phyloP scores from a whole-genome alignment of 495 filamentous ascomycete species.

The Trichoderma orchidacearum region DNA sequence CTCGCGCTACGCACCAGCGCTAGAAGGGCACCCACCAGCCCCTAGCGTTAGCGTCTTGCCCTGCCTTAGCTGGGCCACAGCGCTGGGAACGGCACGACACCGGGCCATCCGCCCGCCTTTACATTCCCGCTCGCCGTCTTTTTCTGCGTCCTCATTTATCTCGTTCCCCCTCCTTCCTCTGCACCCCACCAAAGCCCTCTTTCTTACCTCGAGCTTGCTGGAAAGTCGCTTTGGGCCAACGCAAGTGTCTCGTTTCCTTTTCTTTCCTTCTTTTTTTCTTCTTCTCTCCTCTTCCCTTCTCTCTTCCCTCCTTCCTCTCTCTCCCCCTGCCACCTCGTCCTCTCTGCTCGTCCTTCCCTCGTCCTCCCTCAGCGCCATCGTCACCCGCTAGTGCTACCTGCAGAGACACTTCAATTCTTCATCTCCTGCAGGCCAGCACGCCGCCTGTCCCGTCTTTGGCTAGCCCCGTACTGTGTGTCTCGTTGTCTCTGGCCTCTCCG shows the following conservation, averaged over 20 bases:
- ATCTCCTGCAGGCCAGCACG: no score
- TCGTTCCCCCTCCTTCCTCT: background rate
- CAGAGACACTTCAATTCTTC: background rate
- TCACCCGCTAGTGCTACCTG: background rate
- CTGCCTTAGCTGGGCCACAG: conserved; percentile 1
- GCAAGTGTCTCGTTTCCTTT: background rate
- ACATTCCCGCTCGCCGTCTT: conserved; percentile 1
- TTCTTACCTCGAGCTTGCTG: background rate
- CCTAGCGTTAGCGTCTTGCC: background rate
- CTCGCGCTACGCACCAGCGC: background rate
- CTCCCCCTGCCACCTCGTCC: background rate
- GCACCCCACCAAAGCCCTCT: background rate
- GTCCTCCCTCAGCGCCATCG: conserved; percentile 2
- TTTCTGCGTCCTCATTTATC: background rate
- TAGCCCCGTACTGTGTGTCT: background rate
- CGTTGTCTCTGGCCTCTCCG: background rate
- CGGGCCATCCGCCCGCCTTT: conserved; percentile 1
- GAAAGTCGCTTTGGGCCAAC: background rate
- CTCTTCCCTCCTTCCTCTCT: background rate
- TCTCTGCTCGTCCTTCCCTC: background rate
- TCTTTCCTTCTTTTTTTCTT: background rate
- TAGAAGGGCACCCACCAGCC: conserved; percentile 1
- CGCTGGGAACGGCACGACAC: conserved; percentile 1
- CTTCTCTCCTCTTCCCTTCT: conserved; percentile 4
- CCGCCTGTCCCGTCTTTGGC: background rate